phyloP scores from a whole-genome alignment of 495 filamentous ascomycete genomes.

The Lophiotrema nucula region DNA sequence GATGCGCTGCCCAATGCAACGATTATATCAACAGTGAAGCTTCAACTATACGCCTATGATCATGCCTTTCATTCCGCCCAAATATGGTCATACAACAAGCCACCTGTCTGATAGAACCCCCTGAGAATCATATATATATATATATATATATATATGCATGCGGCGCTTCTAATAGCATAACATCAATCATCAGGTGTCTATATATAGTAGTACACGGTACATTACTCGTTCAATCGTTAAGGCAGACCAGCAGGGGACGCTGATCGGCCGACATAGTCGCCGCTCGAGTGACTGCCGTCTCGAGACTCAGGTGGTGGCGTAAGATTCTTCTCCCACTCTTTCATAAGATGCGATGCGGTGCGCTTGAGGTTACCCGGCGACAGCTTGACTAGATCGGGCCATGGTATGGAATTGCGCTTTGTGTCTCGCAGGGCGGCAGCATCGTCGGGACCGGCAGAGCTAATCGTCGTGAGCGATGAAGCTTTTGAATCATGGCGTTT shows the following conservation, averaged over 20 bases:
- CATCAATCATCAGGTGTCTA: slow-evolving; percentile 10
- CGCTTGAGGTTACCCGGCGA: slow-evolving; percentile 65
- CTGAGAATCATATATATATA: too few species aligned
- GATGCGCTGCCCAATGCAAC: too few species aligned
- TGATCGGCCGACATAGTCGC: slow-evolving; percentile 32
- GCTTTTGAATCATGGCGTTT: slow-evolving; percentile 26
- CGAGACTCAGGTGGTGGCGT: slow-evolving; percentile 35
- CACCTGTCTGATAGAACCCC: too few species aligned
- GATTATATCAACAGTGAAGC: background rate
- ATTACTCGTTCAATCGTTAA: slow-evolving; percentile 9
- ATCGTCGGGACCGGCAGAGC: slow-evolving; percentile 23
- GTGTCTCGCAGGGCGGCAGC: slow-evolving; percentile 6
- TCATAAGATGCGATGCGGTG: slow-evolving; percentile 72
- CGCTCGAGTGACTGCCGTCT: slow-evolving; percentile 16
- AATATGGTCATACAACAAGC: background rate
- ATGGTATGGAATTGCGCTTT: slow-evolving; percentile 64
- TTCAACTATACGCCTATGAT: too few species aligned
- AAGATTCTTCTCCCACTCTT: slow-evolving; percentile 67
- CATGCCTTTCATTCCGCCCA: too few species aligned
- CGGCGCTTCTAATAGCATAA: background rate
- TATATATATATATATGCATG: too few species aligned
- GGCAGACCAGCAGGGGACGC: slow-evolving; percentile 4
- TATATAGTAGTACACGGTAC: background rate
- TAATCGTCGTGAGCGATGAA: slow-evolving; percentile 20
- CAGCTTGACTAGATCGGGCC: slow-evolving; percentile 63